phyloP scores from a whole-genome alignment of 2,329 filamentous ascomycete species.

The Fusarium sp. region DNA sequence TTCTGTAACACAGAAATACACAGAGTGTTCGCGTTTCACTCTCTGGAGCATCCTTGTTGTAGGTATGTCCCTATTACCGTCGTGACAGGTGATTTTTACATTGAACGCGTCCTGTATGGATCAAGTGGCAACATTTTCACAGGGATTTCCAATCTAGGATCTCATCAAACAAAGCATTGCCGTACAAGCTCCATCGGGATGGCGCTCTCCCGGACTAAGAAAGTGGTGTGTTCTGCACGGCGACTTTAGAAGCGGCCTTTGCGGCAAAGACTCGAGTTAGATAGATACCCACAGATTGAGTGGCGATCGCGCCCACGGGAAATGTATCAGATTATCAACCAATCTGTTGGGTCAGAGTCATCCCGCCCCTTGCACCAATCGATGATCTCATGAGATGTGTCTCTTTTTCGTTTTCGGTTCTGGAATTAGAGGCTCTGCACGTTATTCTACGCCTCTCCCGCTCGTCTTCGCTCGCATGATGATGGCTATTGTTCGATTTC shows the following conservation, averaged over 20 bases:
- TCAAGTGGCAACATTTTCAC: slow-evolving; percentile 27
- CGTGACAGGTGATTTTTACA: slow-evolving; percentile 42
- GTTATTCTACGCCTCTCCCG: slow-evolving; percentile 16
- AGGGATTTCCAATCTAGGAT: slow-evolving; percentile 22
- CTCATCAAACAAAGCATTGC: slow-evolving; percentile 24
- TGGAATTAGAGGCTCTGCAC: neutral
- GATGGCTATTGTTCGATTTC: neutral
- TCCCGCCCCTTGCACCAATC: slow-evolving; percentile 19
- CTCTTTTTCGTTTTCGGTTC: slow-evolving; percentile 42
- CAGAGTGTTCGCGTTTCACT: neutral
- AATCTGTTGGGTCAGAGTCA: slow-evolving; percentile 26
- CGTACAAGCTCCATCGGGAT: slow-evolving; percentile 26
- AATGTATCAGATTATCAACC: slow-evolving; percentile 38
- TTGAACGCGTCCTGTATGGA: slow-evolving; percentile 35
- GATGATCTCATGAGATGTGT: slow-evolving; percentile 26
- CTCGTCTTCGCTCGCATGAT: slow-evolving; percentile 15
- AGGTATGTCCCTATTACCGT: slow-evolving; percentile 22
- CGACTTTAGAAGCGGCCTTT: slow-evolving; percentile 1
- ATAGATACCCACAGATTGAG: slow-evolving; percentile 15
- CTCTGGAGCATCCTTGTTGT: slow-evolving; percentile 21
- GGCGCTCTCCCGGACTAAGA: slow-evolving; percentile 26
- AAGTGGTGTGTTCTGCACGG: slow-evolving; percentile 17
- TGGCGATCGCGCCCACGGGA: slow-evolving; percentile 19
- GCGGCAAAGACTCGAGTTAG: slow-evolving; percentile 25
- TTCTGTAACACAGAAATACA: slow-evolving; percentile 1